Conservation (phyloP, 805 yeast genomes). For the Saturnispora besseyi region DNA sequence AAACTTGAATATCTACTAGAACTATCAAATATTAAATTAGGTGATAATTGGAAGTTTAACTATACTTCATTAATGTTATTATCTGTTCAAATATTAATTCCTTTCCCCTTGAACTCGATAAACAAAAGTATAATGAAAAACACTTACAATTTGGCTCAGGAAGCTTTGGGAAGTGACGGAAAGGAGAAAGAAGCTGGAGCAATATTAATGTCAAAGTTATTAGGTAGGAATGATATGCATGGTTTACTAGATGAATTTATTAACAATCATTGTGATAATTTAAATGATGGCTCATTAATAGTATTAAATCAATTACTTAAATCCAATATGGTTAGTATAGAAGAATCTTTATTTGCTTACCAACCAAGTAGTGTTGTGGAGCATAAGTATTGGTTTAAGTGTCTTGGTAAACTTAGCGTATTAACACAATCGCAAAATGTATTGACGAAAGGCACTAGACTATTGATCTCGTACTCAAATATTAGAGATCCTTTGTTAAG, state of each 20-base stretch:
- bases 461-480: slow-evolving; percentile 35
- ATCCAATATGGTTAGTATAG: neutral
- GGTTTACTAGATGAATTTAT: slow-evolving; percentile 19
- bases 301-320: neutral
- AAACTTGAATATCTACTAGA: neutral
- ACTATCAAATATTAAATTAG: neutral
- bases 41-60: slow-evolving; percentile 7
- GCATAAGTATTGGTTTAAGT: neutral
- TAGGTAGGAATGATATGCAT: slow-evolving; percentile 39
- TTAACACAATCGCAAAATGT: neutral
- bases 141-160: slow-evolving; percentile 30
- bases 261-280: slow-evolving; percentile 3
- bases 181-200: slow-evolving; percentile 50
- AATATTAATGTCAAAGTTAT: slow-evolving; percentile 41
- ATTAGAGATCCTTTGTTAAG: slow-evolving; percentile 48
- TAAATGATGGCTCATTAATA: neutral
- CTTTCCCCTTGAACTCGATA: slow-evolving; percentile 50
- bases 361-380: neutral
- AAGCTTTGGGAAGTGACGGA: slow-evolving; percentile 37
- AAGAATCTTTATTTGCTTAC: neutral
- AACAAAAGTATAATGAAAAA: slow-evolving; percentile 24
- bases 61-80: slow-evolving; percentile 62
- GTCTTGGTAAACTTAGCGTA: neutral
- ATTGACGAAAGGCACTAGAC: neutral
- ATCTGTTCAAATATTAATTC: slow-evolving; percentile 58